Evolutionary conservation across 768 basidiomycete species (phyloP), one percentile per base, ranked within the genome.

Genomic region (Melanogaster broomeanus): DNA sequence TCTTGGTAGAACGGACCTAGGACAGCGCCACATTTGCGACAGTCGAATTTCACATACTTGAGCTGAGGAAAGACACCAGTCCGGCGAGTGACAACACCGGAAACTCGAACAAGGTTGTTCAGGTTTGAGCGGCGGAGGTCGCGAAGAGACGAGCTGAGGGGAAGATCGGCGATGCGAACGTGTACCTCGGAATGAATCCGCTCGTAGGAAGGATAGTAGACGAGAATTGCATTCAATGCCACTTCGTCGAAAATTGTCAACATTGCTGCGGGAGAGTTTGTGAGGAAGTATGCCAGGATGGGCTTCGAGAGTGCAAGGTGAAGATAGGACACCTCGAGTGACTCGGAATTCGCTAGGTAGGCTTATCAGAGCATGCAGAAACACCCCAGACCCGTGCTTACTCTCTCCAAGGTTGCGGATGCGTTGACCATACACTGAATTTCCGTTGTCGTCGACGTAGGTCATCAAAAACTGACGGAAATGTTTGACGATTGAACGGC

Each of bases 1-100:
- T 98, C 97, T 75, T 99, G 97, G 68, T 93, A 96, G 76, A 98
- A 98, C 1, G 97, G 97, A 13, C 97, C 97, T 15, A 98, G 77
- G 24, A 92, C 84, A n/a, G 86, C 89, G 16, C 89, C 88, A 61
- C 97, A 99, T 68, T 96, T 98, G 49, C 81, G 81, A 71, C 97
- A 99, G 68, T 98, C 93, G 62, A 99, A 99, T 68, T 98, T 98
- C 69, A 99, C 95, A 64, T 98, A 97, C 74, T 99, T 98, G 53
- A 99, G 76, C 69, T 99, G 97, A n/a, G 97, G 97, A 72, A 98
- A 98, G 10, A 99, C 95, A 10, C 97, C 96, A 9, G 87, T 93
- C 34, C 97, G 81, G 51, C 97, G 78, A 2, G 97, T 99, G 40
- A 99, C 97, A 16, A 99, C 97, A 12, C 97, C 97, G 8, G 88